A percentile compares a stretch with the other conserved stretches of the same genome.
These are phyloP conservation scores for Bacidia rubella DNA, from an alignment of 495 filamentous ascomycete species.

Conservation along the genomic window DNA sequence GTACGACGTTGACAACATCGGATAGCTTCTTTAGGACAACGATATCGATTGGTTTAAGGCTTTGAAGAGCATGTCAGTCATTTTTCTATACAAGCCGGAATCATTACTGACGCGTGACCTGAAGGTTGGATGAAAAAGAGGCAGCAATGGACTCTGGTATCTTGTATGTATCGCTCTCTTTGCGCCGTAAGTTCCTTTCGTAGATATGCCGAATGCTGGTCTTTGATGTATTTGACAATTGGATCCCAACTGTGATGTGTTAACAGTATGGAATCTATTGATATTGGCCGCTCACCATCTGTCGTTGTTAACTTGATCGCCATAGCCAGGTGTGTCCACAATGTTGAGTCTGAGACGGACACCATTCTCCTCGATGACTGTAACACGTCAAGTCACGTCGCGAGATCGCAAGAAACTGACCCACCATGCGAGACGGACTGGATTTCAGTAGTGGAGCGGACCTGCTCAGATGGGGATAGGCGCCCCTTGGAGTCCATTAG, in stretches of 20 bases:
- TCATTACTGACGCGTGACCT: slow-evolving; percentile 64
- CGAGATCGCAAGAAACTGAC: slow-evolving; percentile 10
- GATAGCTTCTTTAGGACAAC: slow-evolving; percentile 98
- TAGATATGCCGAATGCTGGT: slow-evolving; percentile 99
- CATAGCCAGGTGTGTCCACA: slow-evolving; percentile 68
- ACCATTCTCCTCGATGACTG: slow-evolving; percentile 93
- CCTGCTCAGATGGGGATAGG: slow-evolving; percentile 76
- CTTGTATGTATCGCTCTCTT: slow-evolving; percentile 97
- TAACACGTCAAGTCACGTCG: not conserved
- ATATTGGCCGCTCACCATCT: slow-evolving; percentile 41
- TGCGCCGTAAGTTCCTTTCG: slow-evolving; percentile 99
- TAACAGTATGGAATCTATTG: slow-evolving; percentile 10
- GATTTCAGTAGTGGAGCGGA: slow-evolving; percentile 94
- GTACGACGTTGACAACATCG: slow-evolving; percentile 97
- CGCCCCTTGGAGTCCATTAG: slow-evolving; percentile 98
- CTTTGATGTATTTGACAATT: slow-evolving; percentile 99
- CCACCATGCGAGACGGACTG: slow-evolving; percentile 85
- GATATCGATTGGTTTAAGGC: slow-evolving; percentile 95
- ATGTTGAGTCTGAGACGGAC: slow-evolving; percentile 68
- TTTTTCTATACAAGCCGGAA: not conserved
- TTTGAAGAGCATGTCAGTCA: slow-evolving; percentile 18
- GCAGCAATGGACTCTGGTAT: slow-evolving; percentile 98
- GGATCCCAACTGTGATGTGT: slow-evolving; percentile 55
- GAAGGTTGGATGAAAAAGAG: slow-evolving; percentile 99
- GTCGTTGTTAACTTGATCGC: slow-evolving; percentile 73